phyloP scores from a whole-genome alignment of 2,329 filamentous ascomycete genomes.

The Thermochaetoides dissita region DNA sequence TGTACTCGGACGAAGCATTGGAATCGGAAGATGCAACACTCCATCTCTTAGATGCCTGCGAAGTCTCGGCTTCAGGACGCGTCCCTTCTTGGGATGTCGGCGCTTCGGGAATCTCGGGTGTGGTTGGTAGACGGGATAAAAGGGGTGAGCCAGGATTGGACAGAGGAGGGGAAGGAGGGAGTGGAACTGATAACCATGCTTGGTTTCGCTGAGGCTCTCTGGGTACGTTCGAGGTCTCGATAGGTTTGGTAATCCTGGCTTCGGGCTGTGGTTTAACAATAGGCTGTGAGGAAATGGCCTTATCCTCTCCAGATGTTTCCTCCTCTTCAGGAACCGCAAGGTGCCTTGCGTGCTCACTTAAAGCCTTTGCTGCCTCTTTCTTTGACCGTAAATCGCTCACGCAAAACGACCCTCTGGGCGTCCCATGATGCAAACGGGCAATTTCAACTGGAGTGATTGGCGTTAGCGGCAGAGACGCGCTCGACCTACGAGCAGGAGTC shows the following conservation, averaged over 20 bases:
- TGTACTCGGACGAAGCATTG: conserved; percentile 3
- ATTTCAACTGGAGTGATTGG: conserved; percentile 15
- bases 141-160: conserved; percentile 26
- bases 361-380: not conserved
- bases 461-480: conserved; percentile 16
- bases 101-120: conserved; percentile 23
- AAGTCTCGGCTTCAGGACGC: conserved; percentile 23
- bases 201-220: no score
- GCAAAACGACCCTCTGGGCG: conserved; percentile 8
- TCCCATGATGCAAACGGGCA: conserved; percentile 9
- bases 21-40: conserved; percentile 18
- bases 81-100: conserved; percentile 16
- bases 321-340: conserved; percentile 1
- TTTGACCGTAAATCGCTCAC: conserved; percentile 4
- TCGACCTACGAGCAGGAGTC: conserved; percentile 35
- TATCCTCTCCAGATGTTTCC: conserved; percentile 12
- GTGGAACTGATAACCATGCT: conserved; percentile 33
- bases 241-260: conserved; percentile 1
- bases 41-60: conserved; percentile 19
- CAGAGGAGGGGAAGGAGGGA: conserved; percentile 31
- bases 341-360: conserved; percentile 3
- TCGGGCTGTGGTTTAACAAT: conserved; percentile 18
- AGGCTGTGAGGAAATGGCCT: conserved; percentile 23
- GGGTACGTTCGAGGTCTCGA: no score
- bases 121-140: conserved; percentile 26